A percentile compares a stretch with the other conserved stretches of the same genome.
These are phyloP conservation scores for Aspergillus thermomutatus DNA, from an alignment of 2,329 filamentous ascomycete species.

Conservation along the genomic window DNA sequence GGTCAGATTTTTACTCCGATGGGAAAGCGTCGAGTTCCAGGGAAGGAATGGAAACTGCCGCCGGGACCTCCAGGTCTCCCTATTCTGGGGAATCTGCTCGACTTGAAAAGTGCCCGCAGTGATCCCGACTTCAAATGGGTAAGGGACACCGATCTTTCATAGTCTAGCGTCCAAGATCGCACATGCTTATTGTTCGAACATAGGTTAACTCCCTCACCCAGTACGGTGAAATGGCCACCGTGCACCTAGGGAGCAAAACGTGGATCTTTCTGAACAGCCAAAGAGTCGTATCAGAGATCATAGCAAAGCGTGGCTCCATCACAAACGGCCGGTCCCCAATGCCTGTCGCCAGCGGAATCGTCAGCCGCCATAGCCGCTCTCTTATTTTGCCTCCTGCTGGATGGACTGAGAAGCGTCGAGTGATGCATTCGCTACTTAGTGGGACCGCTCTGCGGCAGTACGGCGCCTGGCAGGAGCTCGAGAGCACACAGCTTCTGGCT, in stretches of 20 bases:
- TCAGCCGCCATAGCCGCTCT: conserved; percentile 32
- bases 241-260: conserved; percentile 35
- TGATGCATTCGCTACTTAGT: conserved; percentile 40
- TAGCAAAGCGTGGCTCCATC: conserved; percentile 33
- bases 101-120: no score
- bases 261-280: conserved; percentile 44
- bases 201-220: no score
- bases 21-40: no score
- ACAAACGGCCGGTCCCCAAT: conserved; percentile 34
- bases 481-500: conserved; percentile 36
- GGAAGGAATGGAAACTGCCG: no score
- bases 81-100: no score
- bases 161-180: no score
- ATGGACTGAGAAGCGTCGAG: conserved; percentile 38
- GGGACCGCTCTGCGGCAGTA: conserved; percentile 34
- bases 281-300: conserved; percentile 40
- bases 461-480: conserved; percentile 33
- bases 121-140: no score
- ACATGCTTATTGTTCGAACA: no score
- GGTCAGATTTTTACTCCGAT: no score
- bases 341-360: conserved; percentile 36
- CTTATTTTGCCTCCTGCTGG: conserved; percentile 31
- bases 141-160: no score
- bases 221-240: conserved; percentile 33
- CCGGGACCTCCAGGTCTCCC: no score